These are phyloP conservation scores for Asterophora parasitica DNA, from an alignment of 768 basidiomycete species.

Conservation along the genomic window DNA sequence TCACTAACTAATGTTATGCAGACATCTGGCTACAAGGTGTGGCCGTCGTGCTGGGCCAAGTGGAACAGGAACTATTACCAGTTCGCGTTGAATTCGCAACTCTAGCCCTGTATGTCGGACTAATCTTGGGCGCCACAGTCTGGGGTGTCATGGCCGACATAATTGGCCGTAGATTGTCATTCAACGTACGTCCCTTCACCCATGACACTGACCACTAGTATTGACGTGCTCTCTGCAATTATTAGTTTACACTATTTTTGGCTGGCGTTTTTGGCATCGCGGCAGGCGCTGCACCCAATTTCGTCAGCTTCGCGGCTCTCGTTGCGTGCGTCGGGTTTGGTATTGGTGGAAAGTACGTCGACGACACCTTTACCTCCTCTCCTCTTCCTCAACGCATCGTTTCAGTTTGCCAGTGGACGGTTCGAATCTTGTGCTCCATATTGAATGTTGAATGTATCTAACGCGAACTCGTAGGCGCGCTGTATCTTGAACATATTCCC, in stretches of 20 bases:
- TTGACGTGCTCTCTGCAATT: too few species aligned
- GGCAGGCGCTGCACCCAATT: constrained; percentile 41
- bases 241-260: constrained; percentile 27
- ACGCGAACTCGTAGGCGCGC: constrained; percentile 25
- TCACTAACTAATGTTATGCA: constrained; percentile 8
- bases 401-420: constrained; percentile 42
- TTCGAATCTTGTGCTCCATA: constrained; percentile 13
- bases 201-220: too few species aligned
- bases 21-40: constrained; percentile 46
- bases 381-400: constrained; percentile 17
- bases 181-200: constrained; percentile 26
- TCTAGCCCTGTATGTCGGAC: constrained; percentile 41
- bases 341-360: constrained; percentile 44
- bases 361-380: constrained; percentile 16
- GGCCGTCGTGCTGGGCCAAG: constrained; percentile 40
- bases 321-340: constrained; percentile 46
- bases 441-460: neutral
- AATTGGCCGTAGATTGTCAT: constrained; percentile 41
- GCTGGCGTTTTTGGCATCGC: constrained; percentile 48
- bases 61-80: constrained; percentile 39
- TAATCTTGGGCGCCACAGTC: constrained; percentile 42
- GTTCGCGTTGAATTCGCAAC: constrained; percentile 40
- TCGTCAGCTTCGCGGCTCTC: constrained; percentile 40
- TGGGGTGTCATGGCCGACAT: constrained; percentile 50
- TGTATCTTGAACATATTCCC: constrained; percentile 43